Percentiles rank a stretch among this genome's conserved stretches.
phyloP scores from a whole-genome alignment of 495 filamentous ascomycete genomes.

The Neurospora hispaniola region DNA sequence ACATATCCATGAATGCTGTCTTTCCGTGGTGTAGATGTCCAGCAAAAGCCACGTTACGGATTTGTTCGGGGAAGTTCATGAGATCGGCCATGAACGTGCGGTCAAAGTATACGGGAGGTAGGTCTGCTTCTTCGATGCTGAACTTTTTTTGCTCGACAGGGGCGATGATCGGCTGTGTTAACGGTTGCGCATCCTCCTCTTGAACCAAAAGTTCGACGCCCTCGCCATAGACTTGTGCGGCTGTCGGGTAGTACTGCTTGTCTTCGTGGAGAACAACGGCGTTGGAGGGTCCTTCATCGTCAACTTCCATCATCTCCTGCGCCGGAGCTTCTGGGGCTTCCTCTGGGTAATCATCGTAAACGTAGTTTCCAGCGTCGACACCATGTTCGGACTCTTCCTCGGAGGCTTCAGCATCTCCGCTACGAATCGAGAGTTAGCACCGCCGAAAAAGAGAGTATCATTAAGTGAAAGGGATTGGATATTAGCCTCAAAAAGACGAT shows the following conservation, averaged over 20 bases:
- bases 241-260: constrained; percentile 98
- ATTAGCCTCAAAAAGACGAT: background rate
- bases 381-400: constrained; percentile 74
- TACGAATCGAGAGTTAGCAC: constrained; percentile 21
- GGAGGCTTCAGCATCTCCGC: constrained; percentile 73
- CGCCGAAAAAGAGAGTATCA: background rate
- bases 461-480: background rate
- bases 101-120: constrained; percentile 78
- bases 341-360: constrained; percentile 64
- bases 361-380: constrained; percentile 63
- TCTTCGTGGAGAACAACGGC: constrained; percentile 95
- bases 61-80: constrained; percentile 91
- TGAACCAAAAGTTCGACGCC: constrained; percentile 94
- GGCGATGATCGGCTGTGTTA: constrained; percentile 86
- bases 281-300: constrained; percentile 90
- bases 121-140: constrained; percentile 78
- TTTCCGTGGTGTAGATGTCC: constrained; percentile 97
- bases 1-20: constrained; percentile 96
- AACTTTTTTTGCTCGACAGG: constrained; percentile 94
- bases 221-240: constrained; percentile 84
- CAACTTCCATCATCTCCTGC: constrained; percentile 90
- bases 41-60: constrained; percentile 80
- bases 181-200: constrained; percentile 90
- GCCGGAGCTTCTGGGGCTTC: constrained; percentile 51
- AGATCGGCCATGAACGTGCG: constrained; percentile 87